Percentiles rank a stretch among this genome's conserved stretches.
Conservation (phyloP, 2,329 filamentous ascomycete genomes). For the Epicoccum sorghinum region DNA sequence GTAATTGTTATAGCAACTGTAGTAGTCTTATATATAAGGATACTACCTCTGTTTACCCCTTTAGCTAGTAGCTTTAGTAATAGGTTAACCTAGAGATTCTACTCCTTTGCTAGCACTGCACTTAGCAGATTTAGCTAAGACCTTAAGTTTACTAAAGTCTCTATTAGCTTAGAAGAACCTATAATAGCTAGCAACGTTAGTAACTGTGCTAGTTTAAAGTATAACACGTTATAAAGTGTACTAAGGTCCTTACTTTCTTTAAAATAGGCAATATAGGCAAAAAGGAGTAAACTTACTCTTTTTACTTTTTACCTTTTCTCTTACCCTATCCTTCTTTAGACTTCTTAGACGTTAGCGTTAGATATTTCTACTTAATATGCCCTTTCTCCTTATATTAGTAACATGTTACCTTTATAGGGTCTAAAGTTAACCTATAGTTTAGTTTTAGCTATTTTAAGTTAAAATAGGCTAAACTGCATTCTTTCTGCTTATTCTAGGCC, state of each 20-base stretch:
- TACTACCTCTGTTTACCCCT: not conserved
- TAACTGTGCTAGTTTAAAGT: not conserved
- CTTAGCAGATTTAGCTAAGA: not conserved
- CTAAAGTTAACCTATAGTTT: no score
- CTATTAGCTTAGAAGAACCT: not conserved
- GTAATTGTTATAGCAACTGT: not conserved
- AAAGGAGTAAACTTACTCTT: not conserved
- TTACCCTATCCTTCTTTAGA: not conserved
- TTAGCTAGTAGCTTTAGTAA: not conserved
- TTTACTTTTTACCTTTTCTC: not conserved
- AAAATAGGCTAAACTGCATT: not conserved
- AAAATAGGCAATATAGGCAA: not conserved
- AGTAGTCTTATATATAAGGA: not conserved
- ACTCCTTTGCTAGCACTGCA: not conserved
- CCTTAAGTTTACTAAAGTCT: not conserved
- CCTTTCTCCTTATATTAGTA: not conserved
- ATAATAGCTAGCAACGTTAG: not conserved
- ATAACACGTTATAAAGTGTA: not conserved
- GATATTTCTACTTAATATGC: not conserved
- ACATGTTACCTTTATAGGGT: not conserved
- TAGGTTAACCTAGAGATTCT: not conserved
- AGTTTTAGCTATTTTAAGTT: not conserved
- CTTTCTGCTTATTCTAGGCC: not conserved
- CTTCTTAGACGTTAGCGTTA: not conserved
- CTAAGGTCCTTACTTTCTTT: not conserved